Conservation (phyloP, 352 stramenopile species). For the Phytophthora quininea region DNA sequence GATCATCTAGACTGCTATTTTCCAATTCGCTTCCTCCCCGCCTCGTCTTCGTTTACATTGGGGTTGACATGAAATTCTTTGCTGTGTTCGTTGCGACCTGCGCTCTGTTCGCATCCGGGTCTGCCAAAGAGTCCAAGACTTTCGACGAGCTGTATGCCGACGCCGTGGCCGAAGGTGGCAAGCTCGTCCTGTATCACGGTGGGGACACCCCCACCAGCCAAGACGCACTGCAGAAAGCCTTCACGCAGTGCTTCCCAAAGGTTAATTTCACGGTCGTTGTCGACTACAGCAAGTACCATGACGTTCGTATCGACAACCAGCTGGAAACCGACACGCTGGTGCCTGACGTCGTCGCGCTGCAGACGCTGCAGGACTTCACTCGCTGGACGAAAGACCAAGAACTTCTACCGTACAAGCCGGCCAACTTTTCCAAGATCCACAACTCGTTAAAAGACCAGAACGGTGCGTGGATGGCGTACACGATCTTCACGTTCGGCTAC, state of each 20-base stretch:
- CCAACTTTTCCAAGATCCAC: constrained; percentile 56
- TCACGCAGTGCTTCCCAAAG: constrained; percentile 36
- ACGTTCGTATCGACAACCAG: constrained; percentile 66
- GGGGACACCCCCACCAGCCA: constrained; percentile 39
- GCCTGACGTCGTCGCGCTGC: constrained; percentile 44
- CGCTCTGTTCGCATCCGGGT: constrained; percentile 1
- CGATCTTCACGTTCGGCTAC: constrained; percentile 42
- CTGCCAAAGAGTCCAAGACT: constrained; percentile 37
- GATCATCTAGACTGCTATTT: neutral
- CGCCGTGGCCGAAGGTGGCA: constrained; percentile 47
- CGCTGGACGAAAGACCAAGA: constrained; percentile 41
- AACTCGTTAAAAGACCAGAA: constrained; percentile 38
- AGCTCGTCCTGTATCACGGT: constrained; percentile 46
- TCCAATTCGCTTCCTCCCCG: constrained; percentile 4
- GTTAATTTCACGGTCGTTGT: constrained; percentile 61
- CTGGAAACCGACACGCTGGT: constrained; percentile 49
- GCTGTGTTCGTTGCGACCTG: constrained; percentile 4
- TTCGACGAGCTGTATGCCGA: constrained; percentile 52
- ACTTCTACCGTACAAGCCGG: constrained; percentile 53
- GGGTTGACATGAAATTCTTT: constrained; percentile 12
- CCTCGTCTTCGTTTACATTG: neutral
- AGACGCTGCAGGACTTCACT: constrained; percentile 57
- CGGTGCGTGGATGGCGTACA: constrained; percentile 46
- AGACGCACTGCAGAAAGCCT: constrained; percentile 18
- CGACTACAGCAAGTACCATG: constrained; percentile 60